Conservation (phyloP, 305 asterid species). For the Andrographis paniculata region DNA sequence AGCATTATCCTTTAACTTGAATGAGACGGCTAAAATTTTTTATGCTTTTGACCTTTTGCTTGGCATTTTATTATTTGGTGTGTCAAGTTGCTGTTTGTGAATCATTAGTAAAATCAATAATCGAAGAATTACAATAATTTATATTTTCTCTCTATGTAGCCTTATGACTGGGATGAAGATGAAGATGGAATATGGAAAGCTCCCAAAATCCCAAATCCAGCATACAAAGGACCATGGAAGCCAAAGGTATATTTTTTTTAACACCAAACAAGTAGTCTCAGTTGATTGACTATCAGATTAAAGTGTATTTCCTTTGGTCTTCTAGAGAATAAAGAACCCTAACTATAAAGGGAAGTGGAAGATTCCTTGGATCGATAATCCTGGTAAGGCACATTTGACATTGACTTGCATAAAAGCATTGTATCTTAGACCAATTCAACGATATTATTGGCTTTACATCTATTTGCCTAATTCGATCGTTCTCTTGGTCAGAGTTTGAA, state of each 20-base stretch:
- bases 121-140: slow-evolving; percentile 4
- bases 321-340: slow-evolving; percentile 81
- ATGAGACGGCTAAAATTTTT: neutral
- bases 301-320: slow-evolving; percentile 12
- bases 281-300: slow-evolving; percentile 10
- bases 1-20: neutral
- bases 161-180: slow-evolving; percentile 95
- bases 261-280: slow-evolving; percentile 3
- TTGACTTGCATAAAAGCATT: neutral
- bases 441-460: too few species aligned
- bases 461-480: neutral
- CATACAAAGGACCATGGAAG: slow-evolving; percentile 88
- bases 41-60: neutral
- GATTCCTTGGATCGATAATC: slow-evolving; percentile 94
- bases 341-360: slow-evolving; percentile 96
- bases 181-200: slow-evolving; percentile 91
- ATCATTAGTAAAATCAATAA: neutral
- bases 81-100: too few species aligned
- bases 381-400: slow-evolving; percentile 43
- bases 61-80: too few species aligned
- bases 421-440: too few species aligned
- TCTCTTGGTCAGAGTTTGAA: slow-evolving; percentile 61
- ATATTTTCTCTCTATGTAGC: slow-evolving; percentile 37
- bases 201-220: slow-evolving; percentile 80
- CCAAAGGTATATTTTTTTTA: slow-evolving; percentile 43